phyloP scores from a whole-genome alignment of 768 basidiomycete genomes.

The Phaffia australis region DNA sequence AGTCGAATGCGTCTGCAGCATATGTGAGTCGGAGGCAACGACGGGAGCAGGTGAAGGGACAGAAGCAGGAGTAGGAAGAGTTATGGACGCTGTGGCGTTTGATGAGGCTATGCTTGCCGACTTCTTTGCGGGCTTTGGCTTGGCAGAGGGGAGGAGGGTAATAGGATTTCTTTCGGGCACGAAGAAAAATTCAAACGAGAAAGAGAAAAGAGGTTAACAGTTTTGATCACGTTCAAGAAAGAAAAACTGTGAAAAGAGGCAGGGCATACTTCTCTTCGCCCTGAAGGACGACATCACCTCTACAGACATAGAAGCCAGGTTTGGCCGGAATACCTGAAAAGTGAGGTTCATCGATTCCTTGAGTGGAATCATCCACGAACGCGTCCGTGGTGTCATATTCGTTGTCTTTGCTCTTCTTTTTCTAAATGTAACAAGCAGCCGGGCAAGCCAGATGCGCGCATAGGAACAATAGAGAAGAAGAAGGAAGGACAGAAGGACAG shows the following conservation, averaged over 20 bases:
- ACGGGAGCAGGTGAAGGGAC: too few relatives aligned
- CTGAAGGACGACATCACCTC: conserved; percentile 73
- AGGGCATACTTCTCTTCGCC: conserved; percentile 45
- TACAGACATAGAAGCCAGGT: conserved; percentile 68
- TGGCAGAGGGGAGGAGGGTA: too few relatives aligned
- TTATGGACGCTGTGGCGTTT: too few relatives aligned
- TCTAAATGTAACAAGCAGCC: neutral
- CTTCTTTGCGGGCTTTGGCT: too few relatives aligned
- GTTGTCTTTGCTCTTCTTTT: conserved; percentile 44
- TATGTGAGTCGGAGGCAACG: too few relatives aligned
- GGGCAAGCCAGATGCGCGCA: conserved; percentile 16
- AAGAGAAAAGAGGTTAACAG: neutral
- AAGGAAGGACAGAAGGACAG: conserved; percentile 35
- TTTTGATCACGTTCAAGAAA: neutral
- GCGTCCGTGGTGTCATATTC: conserved; percentile 88
- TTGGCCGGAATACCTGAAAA: conserved; percentile 86
- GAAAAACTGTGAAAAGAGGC: neutral
- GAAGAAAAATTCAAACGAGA: neutral
- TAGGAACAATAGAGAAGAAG: conserved; percentile 28
- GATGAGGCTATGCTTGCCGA: too few relatives aligned
- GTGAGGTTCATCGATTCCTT: conserved; percentile 78
- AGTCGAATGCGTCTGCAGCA: too few relatives aligned
- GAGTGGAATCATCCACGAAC: conserved; percentile 95
- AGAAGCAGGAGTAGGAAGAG: too few relatives aligned
- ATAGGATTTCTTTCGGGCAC: neutral